Evolutionary conservation across 225 moss, liverwort and hornwort genomes (phyloP).

Genomic region (Marchantia polymorpha): DNA sequence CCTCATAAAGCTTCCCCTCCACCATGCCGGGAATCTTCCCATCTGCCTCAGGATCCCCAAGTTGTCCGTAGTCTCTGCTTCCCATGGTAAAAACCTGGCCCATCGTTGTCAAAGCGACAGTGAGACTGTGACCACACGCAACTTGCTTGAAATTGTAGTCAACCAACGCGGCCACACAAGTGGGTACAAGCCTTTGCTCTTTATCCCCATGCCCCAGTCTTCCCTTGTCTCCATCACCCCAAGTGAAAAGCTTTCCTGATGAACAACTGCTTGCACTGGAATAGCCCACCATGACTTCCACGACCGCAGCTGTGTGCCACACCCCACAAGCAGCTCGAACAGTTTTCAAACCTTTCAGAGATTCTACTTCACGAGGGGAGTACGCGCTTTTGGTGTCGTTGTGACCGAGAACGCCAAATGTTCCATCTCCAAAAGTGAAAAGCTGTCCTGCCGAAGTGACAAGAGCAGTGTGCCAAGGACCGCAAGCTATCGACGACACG

Average conservation of each 20-base stretch:
- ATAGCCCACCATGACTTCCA: constrained; percentile 98
- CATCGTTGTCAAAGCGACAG: constrained; percentile 84
- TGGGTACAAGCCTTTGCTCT: constrained; percentile 93
- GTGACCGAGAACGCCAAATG: constrained; percentile 96
- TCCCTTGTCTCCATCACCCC: constrained; percentile 98
- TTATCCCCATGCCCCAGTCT: constrained; percentile 94
- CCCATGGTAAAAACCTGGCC: constrained; percentile 99
- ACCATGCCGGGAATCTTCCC: constrained; percentile 83
- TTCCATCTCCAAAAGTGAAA: constrained; percentile 96
- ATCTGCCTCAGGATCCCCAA: constrained; percentile 89
- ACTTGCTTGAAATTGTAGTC: constrained; percentile 96
- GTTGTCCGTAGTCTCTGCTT: constrained; percentile 75
- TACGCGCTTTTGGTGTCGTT: constrained; percentile 80
- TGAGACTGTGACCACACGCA: constrained; percentile 85
- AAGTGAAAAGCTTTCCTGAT: constrained; percentile 97
- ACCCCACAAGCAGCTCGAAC: constrained; percentile 95
- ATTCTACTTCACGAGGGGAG: constrained; percentile 90
- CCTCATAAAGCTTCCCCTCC: constrained; percentile 72
- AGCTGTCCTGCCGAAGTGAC: constrained; percentile 93
- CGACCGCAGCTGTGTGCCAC: constrained; percentile 98
- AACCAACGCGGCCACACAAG: constrained; percentile 90
- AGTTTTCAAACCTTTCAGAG: constrained; percentile 90
- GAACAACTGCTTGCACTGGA: constrained; percentile 73
- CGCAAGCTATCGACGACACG: constrained; percentile 88
- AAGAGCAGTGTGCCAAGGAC: constrained; percentile 97